Percentiles rank a stretch among this genome's conserved stretches.
These are phyloP conservation scores for Saturnispora sanitii DNA, from an alignment of 805 yeast genomes.

Conservation along the genomic window DNA sequence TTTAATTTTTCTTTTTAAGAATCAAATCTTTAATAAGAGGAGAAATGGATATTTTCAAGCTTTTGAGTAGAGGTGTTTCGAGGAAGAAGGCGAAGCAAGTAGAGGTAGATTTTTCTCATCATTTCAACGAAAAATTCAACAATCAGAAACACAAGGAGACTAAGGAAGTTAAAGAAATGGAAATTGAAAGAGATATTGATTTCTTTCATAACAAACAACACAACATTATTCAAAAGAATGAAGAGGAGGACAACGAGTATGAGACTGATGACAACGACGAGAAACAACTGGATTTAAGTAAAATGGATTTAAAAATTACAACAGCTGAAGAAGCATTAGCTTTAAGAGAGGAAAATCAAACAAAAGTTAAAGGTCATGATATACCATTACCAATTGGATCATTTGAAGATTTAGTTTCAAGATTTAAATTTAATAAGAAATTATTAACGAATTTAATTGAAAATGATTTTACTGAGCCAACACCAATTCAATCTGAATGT, in stretches of 20 bases:
- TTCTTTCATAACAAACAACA: conserved; percentile 60
- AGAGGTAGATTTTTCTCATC: conserved; percentile 33
- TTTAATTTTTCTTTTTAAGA: neutral
- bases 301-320: conserved; percentile 28
- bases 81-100: conserved; percentile 48
- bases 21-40: no score
- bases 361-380: conserved; percentile 76
- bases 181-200: conserved; percentile 67
- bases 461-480: conserved; percentile 73
- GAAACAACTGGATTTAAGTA: neutral
- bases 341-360: conserved; percentile 49
- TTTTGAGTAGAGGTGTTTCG: conserved; percentile 78
- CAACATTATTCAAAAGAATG: conserved; percentile 14
- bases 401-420: conserved; percentile 64
- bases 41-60: conserved; percentile 79
- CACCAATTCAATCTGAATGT: conserved; percentile 87
- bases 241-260: conserved; percentile 23
- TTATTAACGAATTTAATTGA: conserved; percentile 55
- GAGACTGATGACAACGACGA: conserved; percentile 19
- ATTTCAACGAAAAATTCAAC: conserved; percentile 16
- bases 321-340: conserved; percentile 48
- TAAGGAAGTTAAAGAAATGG: conserved; percentile 20
- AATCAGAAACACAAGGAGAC: conserved; percentile 33
- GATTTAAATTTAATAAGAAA: conserved; percentile 55
- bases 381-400: conserved; percentile 87